phyloP scores from a whole-genome alignment of 306 rosid species.

The Ceratonia siliqua region DNA sequence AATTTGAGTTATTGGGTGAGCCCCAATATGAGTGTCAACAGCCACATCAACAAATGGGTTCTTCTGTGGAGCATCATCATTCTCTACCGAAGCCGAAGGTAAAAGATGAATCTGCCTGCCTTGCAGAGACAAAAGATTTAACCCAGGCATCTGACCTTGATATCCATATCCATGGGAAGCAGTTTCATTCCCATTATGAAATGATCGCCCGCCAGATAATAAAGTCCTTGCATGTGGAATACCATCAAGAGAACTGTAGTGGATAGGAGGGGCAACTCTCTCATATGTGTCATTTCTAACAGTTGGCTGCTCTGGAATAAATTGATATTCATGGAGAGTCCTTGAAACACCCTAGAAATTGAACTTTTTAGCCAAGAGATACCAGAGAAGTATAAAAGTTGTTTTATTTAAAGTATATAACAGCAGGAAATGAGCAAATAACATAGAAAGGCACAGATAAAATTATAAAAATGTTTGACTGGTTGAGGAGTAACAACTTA shows the following conservation, averaged over 20 bases:
- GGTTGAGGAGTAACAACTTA: not conserved
- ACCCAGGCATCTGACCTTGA: slow-evolving; percentile 53
- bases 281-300: slow-evolving; percentile 56
- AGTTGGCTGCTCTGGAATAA: slow-evolving; percentile 79
- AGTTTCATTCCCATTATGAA: slow-evolving; percentile 49
- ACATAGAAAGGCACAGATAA: not conserved
- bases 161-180: slow-evolving; percentile 48
- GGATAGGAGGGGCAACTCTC: slow-evolving; percentile 46
- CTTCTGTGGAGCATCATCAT: slow-evolving; percentile 41
- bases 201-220: slow-evolving; percentile 39
- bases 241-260: slow-evolving; percentile 49
- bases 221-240: slow-evolving; percentile 44
- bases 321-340: slow-evolving; percentile 75
- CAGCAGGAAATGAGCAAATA: slow-evolving; percentile 13
- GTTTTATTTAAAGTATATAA: not conserved
- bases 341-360: slow-evolving; percentile 54
- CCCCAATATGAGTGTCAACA: slow-evolving; percentile 42
- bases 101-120: slow-evolving; percentile 47
- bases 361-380: slow-evolving; percentile 20
- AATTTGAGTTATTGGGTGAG: slow-evolving; percentile 48
- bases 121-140: slow-evolving; percentile 54
- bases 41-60: slow-evolving; percentile 41
- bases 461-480: not conserved
- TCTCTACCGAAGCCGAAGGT: slow-evolving; percentile 48
- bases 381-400: slow-evolving; percentile 9